Percentiles rank a stretch among this genome's conserved stretches.
phyloP scores from a whole-genome alignment of 73 alveolate species.

The Paramecium tetraurelia region DNA sequence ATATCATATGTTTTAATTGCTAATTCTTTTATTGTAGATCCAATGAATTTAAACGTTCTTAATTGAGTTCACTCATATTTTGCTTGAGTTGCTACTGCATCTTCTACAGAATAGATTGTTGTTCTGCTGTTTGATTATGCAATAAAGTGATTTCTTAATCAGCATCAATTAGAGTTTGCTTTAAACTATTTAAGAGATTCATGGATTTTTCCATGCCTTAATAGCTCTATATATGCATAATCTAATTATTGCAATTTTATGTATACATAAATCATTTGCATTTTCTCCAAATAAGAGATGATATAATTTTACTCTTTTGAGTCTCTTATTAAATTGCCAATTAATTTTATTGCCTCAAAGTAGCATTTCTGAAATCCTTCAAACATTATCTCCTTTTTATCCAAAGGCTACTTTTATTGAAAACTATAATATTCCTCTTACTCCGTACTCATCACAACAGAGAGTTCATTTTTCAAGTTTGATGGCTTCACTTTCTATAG shows the following conservation, averaged over 20 bases:
- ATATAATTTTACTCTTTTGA: neutral
- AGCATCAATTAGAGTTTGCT: constrained; percentile 1
- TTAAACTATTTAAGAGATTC: neutral
- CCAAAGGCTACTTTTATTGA: neutral
- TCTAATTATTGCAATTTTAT: neutral
- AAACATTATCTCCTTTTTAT: constrained; percentile 34
- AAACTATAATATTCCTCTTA: constrained; percentile 48
- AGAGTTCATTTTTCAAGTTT: neutral
- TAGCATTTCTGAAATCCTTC: constrained; percentile 28
- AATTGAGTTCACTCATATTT: neutral
- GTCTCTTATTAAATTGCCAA: neutral
- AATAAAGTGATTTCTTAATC: constrained; percentile 20
- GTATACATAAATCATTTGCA: constrained; percentile 38
- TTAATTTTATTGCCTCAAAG: neutral
- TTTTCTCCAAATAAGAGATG: neutral
- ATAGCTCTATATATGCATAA: constrained; percentile 13
- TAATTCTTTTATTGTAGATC: constrained; percentile 5
- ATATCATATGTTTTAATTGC: neutral
- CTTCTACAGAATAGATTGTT: neutral
- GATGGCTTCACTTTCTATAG: constrained; percentile 18
- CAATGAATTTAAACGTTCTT: neutral
- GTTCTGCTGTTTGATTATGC: neutral
- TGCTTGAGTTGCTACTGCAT: neutral
- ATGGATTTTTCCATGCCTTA: constrained; percentile 26
- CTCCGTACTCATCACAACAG: constrained; percentile 39